These are phyloP conservation scores for Pichia sp. DNA, from an alignment of 1,139 yeast genomes.

Conservation along the genomic window DNA sequence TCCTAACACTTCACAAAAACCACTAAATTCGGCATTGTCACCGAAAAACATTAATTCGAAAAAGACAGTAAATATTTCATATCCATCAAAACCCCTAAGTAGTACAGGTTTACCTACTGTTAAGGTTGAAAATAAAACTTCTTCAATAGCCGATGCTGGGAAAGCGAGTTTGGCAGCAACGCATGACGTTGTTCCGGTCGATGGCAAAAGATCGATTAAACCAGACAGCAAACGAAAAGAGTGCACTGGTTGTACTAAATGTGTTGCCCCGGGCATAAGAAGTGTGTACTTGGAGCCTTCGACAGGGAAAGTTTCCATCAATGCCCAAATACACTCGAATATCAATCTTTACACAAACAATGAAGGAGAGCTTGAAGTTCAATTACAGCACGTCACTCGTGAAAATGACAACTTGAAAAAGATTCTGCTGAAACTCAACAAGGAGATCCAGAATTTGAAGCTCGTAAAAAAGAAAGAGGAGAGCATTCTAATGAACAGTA, in stretches of 20 bases:
- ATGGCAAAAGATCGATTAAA: not conserved
- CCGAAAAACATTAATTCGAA: not conserved
- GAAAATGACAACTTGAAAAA: conserved; percentile 39
- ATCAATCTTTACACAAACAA: conserved; percentile 31
- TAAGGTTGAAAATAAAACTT: not conserved
- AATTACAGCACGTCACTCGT: conserved; percentile 36
- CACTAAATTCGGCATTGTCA: not conserved
- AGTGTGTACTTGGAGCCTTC: conserved; percentile 17
- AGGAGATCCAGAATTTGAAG: conserved; percentile 34
- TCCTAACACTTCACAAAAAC: not conserved
- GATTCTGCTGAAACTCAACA: conserved; percentile 35
- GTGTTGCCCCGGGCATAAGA: conserved; percentile 15
- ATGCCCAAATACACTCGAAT: conserved; percentile 34
- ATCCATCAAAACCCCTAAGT: not conserved
- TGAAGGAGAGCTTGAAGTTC: conserved; percentile 31
- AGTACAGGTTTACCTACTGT: not conserved
- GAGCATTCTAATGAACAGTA: not conserved
- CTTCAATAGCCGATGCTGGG: not conserved
- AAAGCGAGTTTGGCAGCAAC: not conserved
- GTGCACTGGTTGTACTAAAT: conserved; percentile 10
- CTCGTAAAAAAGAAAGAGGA: conserved; percentile 21
- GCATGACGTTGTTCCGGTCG: not conserved
- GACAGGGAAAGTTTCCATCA: conserved; percentile 23
- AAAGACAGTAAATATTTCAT: not conserved
- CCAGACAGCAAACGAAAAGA: not conserved